Evolutionary conservation across 225 moss, liverwort and hornwort species (phyloP), one percentile per base, ranked within the genome.

Genomic region (Neckera pumila): DNA sequence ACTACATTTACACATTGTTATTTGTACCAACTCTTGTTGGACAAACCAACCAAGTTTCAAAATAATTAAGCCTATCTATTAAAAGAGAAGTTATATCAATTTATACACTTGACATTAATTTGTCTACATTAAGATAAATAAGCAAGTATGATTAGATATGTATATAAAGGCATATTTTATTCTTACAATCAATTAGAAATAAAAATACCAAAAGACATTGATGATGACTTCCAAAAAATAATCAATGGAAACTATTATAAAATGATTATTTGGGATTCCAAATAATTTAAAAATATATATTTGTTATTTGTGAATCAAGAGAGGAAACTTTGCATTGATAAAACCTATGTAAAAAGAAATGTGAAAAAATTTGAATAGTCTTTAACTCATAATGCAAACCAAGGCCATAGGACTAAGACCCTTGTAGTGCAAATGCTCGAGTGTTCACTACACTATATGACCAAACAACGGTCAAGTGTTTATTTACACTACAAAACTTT

Each of bases 21-120:
- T 19, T 8, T 12, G 19, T 34, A 76, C 5, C 2, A 51, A 2
- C 5, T 76, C 34, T 13, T 13, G 51, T 12, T 21, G 7, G 33
- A 51, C 4, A 49, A 75, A 49, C 7, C 4, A 75, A 73, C 27
- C 4, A 73, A 45, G 30, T 47, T 47, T 18, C 6, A 10, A 74
- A 28, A 45, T 28, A 30, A 45, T 47, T 47, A 12, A 47, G 73
- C 6, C 10, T 73, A 28, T 73, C 1, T 17, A 11, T 10, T 17
- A 17, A 2, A 30, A 11, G 4, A 28, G 0, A 10, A 47, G 1
- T 31, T 7, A 31, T 19, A 30, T 11, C 4, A 31, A 31, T 19
- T 75, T 0, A 12, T 12, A 12, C 2, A 75, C 20, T 47, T 74
- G 1, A 4, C 4, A 31, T 49, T 19, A 20, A 31, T 49, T 49